Evolutionary conservation across 257 asterid species (phyloP).

Genomic region (Forsythia suspensa): DNA sequence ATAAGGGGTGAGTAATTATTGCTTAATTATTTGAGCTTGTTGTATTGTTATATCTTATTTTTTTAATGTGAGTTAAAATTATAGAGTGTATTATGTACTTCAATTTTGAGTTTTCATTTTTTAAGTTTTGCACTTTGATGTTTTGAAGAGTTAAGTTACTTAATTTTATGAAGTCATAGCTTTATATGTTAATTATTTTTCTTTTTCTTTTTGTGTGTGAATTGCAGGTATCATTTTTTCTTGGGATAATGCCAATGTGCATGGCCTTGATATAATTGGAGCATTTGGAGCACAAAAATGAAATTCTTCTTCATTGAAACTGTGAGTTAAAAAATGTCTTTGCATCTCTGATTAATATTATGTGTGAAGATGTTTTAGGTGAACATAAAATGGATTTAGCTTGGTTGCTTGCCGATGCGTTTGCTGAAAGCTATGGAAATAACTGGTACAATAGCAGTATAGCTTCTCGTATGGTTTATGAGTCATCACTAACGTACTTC

Average conservation of each 20-base stretch:
- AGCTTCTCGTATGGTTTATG: neutral
- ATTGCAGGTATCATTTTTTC: constrained; percentile 73
- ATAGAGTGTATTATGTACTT: neutral
- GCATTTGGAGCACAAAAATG: constrained; percentile 63
- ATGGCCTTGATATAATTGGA: constrained; percentile 85
- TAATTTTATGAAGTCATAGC: neutral
- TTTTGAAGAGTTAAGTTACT: neutral
- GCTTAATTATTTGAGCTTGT: neutral
- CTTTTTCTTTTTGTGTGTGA: neutral
- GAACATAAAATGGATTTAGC: neutral
- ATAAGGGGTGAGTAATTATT: constrained; percentile 67
- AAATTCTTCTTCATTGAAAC: constrained; percentile 33
- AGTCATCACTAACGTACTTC: neutral
- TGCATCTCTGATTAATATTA: neutral
- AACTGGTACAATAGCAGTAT: neutral
- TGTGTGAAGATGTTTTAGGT: neutral
- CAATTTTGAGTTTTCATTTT: neutral
- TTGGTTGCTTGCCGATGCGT: neutral
- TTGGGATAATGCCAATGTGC: constrained; percentile 68
- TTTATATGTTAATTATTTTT: constrained; percentile 10
- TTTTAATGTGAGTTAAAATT: constrained; percentile 2
- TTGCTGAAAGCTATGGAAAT: neutral
- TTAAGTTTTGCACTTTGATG: neutral
- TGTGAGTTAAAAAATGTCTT: constrained; percentile 33
- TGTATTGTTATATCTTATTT: neutral